These are phyloP conservation scores for Carex arenaria DNA, from an alignment of 202 grass and related monocot species.

Conservation along the genomic window DNA sequence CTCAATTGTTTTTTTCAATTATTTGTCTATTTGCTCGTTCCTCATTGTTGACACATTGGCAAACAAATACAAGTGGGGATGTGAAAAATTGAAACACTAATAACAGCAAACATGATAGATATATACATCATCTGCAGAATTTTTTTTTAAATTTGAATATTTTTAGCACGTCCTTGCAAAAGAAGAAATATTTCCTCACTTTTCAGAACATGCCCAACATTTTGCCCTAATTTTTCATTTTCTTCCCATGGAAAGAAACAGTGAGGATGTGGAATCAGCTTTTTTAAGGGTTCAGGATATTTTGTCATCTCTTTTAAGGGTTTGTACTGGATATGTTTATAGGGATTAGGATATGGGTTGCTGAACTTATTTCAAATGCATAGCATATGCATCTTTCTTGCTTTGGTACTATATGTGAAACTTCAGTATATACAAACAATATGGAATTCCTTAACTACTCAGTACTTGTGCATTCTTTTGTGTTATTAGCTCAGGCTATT, in stretches of 20 bases:
- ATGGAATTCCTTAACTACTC: constrained; percentile 60
- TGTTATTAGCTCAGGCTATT: constrained; percentile 95
- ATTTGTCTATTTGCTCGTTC: constrained; percentile 10
- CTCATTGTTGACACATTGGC: not conserved
- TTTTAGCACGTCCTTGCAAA: not conserved
- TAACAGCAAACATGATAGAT: not conserved
- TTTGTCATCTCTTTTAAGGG: not conserved
- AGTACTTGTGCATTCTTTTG: constrained; percentile 94
- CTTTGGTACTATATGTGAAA: not conserved
- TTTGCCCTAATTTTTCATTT: not conserved
- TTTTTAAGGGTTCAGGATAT: not conserved
- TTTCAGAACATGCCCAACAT: not conserved
- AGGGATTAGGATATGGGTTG: not conserved
- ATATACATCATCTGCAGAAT: not conserved
- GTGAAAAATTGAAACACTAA: not conserved
- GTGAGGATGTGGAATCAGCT: not conserved
- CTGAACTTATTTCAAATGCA: not conserved
- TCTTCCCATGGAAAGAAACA: not conserved
- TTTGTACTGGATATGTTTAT: not conserved
- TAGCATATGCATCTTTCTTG: not conserved
- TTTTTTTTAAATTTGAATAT: not conserved
- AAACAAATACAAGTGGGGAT: not conserved
- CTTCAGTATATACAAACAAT: not conserved
- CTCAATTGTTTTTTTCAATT: constrained; percentile 13
- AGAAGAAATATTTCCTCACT: not conserved